A percentile compares a stretch with the other conserved stretches of the same genome.
Conservation (phyloP, 768 basidiomycete species). For the Trametes elegans region DNA sequence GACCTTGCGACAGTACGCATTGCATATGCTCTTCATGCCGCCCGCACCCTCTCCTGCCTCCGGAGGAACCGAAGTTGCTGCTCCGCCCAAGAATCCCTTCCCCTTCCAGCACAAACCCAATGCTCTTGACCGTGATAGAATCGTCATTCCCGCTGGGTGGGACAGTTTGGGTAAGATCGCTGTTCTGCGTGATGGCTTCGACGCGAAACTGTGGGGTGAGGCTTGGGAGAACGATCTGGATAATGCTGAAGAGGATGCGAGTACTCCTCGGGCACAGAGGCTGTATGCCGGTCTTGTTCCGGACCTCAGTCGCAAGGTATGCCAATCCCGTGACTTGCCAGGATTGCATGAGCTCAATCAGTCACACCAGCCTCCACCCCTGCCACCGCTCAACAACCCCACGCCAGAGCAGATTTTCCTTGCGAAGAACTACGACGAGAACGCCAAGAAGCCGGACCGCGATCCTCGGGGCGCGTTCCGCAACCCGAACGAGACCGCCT, state of each 20-base stretch:
- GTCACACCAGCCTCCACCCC: slow-evolving; percentile 55
- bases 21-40: slow-evolving; percentile 78
- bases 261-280: slow-evolving; percentile 56
- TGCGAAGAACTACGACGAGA: slow-evolving; percentile 86
- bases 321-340: slow-evolving; percentile 19
- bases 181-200: slow-evolving; percentile 89
- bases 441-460: slow-evolving; percentile 84
- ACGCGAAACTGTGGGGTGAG: slow-evolving; percentile 75
- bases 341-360: slow-evolving; percentile 4
- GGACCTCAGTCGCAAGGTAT: slow-evolving; percentile 71
- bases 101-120: slow-evolving; percentile 88
- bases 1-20: slow-evolving; percentile 76
- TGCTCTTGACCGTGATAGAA: slow-evolving; percentile 87
- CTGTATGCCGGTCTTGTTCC: slow-evolving; percentile 72
- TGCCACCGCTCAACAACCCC: slow-evolving; percentile 77
- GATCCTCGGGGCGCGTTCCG: slow-evolving; percentile 89
- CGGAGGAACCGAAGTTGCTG: slow-evolving; percentile 34
- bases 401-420: slow-evolving; percentile 91
- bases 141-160: slow-evolving; percentile 95
- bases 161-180: slow-evolving; percentile 97
- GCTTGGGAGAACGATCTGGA: slow-evolving; percentile 74
- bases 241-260: slow-evolving; percentile 38
- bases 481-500: slow-evolving; percentile 60
- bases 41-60: slow-evolving; percentile 54
- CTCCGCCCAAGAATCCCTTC: slow-evolving; percentile 74